phyloP scores from a whole-genome alignment of 495 filamentous ascomycete genomes.

The Tuber umbilicatum region DNA sequence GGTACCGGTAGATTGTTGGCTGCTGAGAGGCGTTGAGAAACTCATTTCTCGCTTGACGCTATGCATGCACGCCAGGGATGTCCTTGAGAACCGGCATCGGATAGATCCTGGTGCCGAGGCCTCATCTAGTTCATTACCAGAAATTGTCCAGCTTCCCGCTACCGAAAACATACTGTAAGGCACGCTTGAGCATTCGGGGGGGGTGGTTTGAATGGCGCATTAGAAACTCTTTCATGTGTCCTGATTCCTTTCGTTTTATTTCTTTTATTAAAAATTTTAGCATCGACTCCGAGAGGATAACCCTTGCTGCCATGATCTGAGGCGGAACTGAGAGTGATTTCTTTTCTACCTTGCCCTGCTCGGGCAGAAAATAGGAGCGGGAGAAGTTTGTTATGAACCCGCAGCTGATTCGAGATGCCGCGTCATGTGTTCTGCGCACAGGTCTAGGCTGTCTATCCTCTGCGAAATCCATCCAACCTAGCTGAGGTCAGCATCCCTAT shows the following conservation, averaged over 20 bases:
- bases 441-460: not conserved
- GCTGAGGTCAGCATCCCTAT: not conserved
- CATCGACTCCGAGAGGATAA: not conserved
- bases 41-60: not conserved
- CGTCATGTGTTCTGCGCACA: not conserved
- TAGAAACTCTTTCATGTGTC: not conserved
- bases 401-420: not conserved
- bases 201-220: not conserved
- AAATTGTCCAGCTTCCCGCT: not conserved
- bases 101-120: not conserved
- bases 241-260: not conserved
- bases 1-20: not conserved
- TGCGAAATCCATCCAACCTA: not conserved
- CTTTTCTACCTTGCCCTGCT: not conserved
- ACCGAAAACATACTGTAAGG: not conserved
- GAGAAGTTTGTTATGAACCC: not conserved
- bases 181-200: not conserved
- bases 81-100: not conserved
- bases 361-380: not conserved
- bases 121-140: not conserved
- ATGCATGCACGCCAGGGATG: slow-evolving; percentile 1
- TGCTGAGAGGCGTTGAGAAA: not conserved
- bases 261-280: not conserved
- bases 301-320: not conserved
- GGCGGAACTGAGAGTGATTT: not conserved